Conservation (phyloP, 257 asterid species). For the Solanum ossicruentum region DNA sequence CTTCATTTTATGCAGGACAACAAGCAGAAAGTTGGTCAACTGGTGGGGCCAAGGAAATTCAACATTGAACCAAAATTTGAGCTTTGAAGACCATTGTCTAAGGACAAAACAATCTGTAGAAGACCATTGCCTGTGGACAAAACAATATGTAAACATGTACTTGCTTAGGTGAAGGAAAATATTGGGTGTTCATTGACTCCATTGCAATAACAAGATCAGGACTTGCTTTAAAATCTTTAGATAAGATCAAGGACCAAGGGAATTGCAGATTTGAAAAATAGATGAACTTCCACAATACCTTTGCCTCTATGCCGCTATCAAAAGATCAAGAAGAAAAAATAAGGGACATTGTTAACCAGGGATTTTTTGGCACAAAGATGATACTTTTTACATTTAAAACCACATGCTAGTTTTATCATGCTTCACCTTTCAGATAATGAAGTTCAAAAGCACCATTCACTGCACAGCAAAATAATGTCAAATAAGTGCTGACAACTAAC, state of each 20-base stretch:
- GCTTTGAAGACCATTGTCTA: neutral
- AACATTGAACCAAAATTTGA: neutral
- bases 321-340: neutral
- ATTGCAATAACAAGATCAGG: neutral
- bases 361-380: neutral
- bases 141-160: neutral
- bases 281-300: neutral
- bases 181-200: neutral
- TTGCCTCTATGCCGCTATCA: neutral
- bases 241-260: neutral
- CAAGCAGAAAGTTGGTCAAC: neutral
- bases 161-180: neutral
- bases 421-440: neutral
- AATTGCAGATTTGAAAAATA: neutral
- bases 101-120: neutral
- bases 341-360: neutral
- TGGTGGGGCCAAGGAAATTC: neutral
- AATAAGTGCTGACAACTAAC: slow-evolving; percentile 19
- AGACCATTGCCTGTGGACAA: neutral
- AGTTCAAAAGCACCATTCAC: neutral
- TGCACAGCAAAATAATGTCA: neutral
- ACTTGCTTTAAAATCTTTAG: neutral
- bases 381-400: neutral
- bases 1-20: neutral
- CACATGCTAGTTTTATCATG: neutral